phyloP scores from a whole-genome alignment of 768 basidiomycete species.

The Auricularia cornea region DNA sequence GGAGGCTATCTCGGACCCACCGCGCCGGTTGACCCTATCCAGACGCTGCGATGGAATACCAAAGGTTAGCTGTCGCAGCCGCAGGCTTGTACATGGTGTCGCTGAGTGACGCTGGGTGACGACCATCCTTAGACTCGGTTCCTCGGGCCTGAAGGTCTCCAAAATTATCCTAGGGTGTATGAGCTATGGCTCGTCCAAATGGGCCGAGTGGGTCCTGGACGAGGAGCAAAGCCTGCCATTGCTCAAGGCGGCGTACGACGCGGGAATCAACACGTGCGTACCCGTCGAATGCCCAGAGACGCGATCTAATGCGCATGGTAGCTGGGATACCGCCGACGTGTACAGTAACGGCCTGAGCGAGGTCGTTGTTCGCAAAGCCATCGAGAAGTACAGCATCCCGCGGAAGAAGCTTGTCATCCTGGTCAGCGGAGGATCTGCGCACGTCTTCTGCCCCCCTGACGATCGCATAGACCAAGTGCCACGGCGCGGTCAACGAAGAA shows the following conservation, averaged over 20 bases:
- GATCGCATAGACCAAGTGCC: background rate
- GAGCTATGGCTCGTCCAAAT: conserved; percentile 47
- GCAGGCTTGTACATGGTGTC: background rate
- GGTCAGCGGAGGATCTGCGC: background rate
- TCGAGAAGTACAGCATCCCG: conserved; percentile 32
- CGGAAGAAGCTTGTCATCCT: conserved; percentile 35
- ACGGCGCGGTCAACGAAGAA: background rate
- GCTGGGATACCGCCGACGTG: conserved; percentile 23
- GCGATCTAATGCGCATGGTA: conserved; percentile 37
- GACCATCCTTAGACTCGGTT: conserved; percentile 30
- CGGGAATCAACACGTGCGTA: conserved; percentile 14
- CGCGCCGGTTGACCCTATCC: too few relatives aligned
- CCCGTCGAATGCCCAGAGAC: background rate
- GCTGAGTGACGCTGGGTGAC: background rate
- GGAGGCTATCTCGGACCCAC: too few relatives aligned
- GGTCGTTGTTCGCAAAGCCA: conserved; percentile 34
- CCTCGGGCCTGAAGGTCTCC: conserved; percentile 55
- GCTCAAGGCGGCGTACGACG: conserved; percentile 38
- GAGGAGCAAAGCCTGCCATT: conserved; percentile 39
- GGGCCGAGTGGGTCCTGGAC: conserved; percentile 46
- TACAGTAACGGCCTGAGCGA: conserved; percentile 32
- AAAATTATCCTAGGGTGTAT: conserved; percentile 58
- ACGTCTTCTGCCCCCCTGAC: background rate
- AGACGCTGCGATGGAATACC: too few relatives aligned
- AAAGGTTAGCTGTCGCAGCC: too few relatives aligned